Conservation (phyloP, 148 eudicot genomes). For the Limonium bicolor region DNA sequence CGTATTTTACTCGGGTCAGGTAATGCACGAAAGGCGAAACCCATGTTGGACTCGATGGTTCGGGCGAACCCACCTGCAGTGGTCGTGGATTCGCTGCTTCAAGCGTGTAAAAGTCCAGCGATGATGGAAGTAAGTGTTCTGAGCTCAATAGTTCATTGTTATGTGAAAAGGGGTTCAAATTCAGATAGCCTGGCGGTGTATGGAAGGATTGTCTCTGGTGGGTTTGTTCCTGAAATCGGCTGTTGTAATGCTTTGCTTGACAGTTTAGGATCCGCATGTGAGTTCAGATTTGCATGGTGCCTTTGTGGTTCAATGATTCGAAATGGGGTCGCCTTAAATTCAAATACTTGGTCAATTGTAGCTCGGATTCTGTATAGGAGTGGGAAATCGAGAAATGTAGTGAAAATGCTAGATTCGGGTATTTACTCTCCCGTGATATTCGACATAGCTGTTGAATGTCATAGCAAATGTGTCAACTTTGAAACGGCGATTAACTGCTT, state of each 20-base stretch:
- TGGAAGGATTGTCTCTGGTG: constrained; percentile 11
- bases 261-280: constrained; percentile 24
- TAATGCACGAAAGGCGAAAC: constrained; percentile 19
- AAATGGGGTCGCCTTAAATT: constrained; percentile 28
- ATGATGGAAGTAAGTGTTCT: constrained; percentile 23
- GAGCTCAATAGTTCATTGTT: constrained; percentile 41
- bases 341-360: constrained; percentile 40
- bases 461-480: constrained; percentile 48
- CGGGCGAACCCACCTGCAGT: constrained; percentile 25
- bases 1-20: constrained; percentile 25
- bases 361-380: constrained; percentile 37
- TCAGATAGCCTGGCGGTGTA: constrained; percentile 44
- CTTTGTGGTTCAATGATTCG: constrained; percentile 53
- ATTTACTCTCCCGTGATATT: constrained; percentile 26
- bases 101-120: constrained; percentile 27
- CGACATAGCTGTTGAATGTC: constrained; percentile 38
- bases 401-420: constrained; percentile 37
- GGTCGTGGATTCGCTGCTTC: constrained; percentile 27
- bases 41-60: constrained; percentile 42
- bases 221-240: constrained; percentile 24
- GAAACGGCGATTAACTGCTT: constrained; percentile 36
- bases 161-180: constrained; percentile 37
- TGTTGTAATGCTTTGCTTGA: constrained; percentile 47
- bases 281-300: constrained; percentile 39
- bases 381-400: constrained; percentile 48